Conservation (phyloP, 306 rosid species). For the Ceratonia siliqua region DNA sequence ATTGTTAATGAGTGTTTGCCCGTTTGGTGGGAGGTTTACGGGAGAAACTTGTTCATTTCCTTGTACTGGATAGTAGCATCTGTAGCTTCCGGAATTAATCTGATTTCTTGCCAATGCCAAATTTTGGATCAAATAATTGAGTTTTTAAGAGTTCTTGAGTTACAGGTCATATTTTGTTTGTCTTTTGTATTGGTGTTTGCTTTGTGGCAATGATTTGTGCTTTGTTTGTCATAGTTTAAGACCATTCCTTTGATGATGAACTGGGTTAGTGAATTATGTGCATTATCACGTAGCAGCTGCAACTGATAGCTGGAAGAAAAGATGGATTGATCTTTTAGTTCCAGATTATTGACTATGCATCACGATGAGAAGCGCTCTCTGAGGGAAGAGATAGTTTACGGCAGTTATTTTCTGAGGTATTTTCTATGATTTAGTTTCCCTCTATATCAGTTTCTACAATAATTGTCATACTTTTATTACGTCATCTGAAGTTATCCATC, state of each 20-base stretch:
- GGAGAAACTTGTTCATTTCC: not conserved
- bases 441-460: too few relatives aligned
- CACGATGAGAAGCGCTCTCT: not conserved
- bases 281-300: not conserved
- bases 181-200: not conserved
- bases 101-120: too few relatives aligned
- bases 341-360: not conserved
- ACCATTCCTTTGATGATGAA: slow-evolving; percentile 1
- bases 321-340: too few relatives aligned
- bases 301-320: not conserved
- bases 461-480: too few relatives aligned
- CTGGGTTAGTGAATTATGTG: not conserved
- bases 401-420: not conserved
- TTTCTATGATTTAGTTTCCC: too few relatives aligned
- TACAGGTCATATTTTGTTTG: too few relatives aligned
- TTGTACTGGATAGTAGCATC: not conserved
- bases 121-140: too few relatives aligned
- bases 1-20: not conserved
- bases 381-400: not conserved
- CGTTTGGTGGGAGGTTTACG: not conserved
- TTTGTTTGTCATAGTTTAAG: slow-evolving; percentile 1
- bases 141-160: too few relatives aligned
- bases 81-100: not conserved
- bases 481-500: too few relatives aligned
- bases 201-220: not conserved